Conservation (phyloP, 1,139 yeast genomes). For the Blastobotrys buckinghamii region DNA sequence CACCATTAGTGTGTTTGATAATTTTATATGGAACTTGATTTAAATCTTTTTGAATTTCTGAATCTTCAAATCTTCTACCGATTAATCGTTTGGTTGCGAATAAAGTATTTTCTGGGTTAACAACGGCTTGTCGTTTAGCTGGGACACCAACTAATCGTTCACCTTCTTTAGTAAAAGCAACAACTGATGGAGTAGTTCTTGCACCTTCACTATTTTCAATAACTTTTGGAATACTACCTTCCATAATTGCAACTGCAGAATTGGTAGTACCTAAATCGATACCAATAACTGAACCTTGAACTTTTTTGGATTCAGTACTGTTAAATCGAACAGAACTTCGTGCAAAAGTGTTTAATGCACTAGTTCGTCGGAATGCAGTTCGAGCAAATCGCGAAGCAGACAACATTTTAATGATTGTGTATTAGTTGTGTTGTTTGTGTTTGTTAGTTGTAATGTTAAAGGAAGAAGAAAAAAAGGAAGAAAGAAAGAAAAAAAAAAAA, state of each 20-base stretch:
- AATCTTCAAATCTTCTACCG: slow-evolving; percentile 96
- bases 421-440: neutral
- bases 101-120: slow-evolving; percentile 95
- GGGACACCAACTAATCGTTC: slow-evolving; percentile 97
- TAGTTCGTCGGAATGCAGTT: slow-evolving; percentile 23
- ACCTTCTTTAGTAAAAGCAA: slow-evolving; percentile 94
- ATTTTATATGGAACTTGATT: slow-evolving; percentile 97
- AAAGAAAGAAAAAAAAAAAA: slow-evolving; percentile 1
- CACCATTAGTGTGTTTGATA: slow-evolving; percentile 93
- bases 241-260: slow-evolving; percentile 98
- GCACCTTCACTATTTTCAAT: slow-evolving; percentile 99
- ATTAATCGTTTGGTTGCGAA: slow-evolving; percentile 98
- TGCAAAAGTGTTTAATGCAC: slow-evolving; percentile 9
- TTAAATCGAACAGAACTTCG: slow-evolving; percentile 30
- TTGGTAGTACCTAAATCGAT: slow-evolving; percentile 99
- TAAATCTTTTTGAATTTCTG: slow-evolving; percentile 94
- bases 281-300: slow-evolving; percentile 76
- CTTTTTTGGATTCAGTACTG: slow-evolving; percentile 29
- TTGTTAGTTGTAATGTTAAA: neutral
- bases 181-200: slow-evolving; percentile 97
- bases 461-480: slow-evolving; percentile 3
- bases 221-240: slow-evolving; percentile 93
- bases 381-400: slow-evolving; percentile 34
- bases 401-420: slow-evolving; percentile 18
- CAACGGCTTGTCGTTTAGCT: slow-evolving; percentile 98